Evolutionary conservation across 768 basidiomycete genomes (phyloP), one percentile per base, ranked within the genome.

Genomic region (Crassisporium funariophilum): DNA sequence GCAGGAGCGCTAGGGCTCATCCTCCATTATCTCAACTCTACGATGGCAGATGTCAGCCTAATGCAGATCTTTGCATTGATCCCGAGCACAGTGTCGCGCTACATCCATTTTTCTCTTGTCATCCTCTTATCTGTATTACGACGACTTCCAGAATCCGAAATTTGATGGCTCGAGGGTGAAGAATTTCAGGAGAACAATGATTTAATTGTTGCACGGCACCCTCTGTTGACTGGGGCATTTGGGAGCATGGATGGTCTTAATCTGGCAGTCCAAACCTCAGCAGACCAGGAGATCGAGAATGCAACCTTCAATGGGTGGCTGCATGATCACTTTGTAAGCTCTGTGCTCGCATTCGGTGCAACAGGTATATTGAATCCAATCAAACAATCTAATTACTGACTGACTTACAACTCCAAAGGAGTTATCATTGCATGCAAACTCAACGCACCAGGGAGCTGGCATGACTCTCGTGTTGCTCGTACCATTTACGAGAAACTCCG

Each of bases 391-490:
- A 4, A 36, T 42, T 15, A n/a, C n/a, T n/a, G n/a, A n/a, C n/a
- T n/a, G n/a, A n/a, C n/a, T n/a, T n/a, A n/a, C n/a, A n/a, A n/a
- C n/a, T n/a, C n/a, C n/a, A 17, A 35, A 77, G 74, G 72, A 5
- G 41, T 48, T 6, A 63, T 76, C 5, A 68, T 76, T 56, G 58
- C 56, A 9, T 55, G 53, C 5, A 52, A 57, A 16, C 38, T 70
- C 11, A 77, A 77, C 58, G 61, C 66, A 1, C 75, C 74, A 0
- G 72, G 75, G 8, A 77, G 75, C 52, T 79, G 74, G 75, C 78
- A 78, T 55, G 71, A 79, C 49, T 62, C 73, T 7, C 62, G 56
- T 17, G 66, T 78, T 47, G 72, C 75, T 1, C 55, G 52, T 2
- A 63, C 60, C 1, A 69, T 79, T 10, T 77, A 71, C 48, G 41